A percentile compares a stretch with the other conserved stretches of the same genome.
Conservation (phyloP, 1,139 yeast genomes). For the Saccharomyces hybrid region DNA sequence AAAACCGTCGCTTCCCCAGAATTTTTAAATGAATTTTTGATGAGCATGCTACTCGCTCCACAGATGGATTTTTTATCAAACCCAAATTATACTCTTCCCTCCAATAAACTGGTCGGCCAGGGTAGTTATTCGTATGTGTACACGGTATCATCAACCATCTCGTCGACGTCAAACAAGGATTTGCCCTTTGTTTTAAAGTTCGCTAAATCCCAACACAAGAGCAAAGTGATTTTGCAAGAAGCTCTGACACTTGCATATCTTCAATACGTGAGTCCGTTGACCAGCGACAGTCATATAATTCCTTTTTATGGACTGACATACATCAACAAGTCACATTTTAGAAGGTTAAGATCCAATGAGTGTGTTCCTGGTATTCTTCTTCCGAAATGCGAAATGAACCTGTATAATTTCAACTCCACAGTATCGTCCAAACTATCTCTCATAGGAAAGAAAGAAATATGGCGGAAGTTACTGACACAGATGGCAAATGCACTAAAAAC, state of each 20-base stretch:
- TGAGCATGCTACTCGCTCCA: not conserved
- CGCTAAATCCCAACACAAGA: not conserved
- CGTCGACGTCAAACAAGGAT: not conserved
- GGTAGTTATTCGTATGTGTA: not conserved
- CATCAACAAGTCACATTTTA: slow-evolving; percentile 11
- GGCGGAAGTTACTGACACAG: slow-evolving; percentile 12
- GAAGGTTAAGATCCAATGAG: slow-evolving; percentile 13
- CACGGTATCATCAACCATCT: not conserved
- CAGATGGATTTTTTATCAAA: not conserved
- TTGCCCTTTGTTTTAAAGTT: not conserved
- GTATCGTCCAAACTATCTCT: not conserved
- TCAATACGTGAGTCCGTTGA: not conserved
- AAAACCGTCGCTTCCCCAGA: not conserved
- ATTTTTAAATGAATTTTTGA: not conserved
- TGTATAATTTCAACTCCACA: slow-evolving; percentile 9
- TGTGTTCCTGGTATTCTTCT: slow-evolving; percentile 15
- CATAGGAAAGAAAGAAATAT: slow-evolving; percentile 4
- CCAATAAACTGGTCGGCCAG: not conserved
- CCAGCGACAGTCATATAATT: slow-evolving; percentile 6
- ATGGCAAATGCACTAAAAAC: slow-evolving; percentile 9
- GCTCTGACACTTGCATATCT: slow-evolving; percentile 7
- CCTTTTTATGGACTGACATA: slow-evolving; percentile 16
- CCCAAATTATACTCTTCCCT: not conserved
- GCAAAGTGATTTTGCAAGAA: slow-evolving; percentile 7
- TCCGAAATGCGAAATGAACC: slow-evolving; percentile 10